Evolutionary conservation across 148 eudicot species (phyloP), one percentile per base, ranked within the genome.

Genomic region (Bassia scoparia): DNA sequence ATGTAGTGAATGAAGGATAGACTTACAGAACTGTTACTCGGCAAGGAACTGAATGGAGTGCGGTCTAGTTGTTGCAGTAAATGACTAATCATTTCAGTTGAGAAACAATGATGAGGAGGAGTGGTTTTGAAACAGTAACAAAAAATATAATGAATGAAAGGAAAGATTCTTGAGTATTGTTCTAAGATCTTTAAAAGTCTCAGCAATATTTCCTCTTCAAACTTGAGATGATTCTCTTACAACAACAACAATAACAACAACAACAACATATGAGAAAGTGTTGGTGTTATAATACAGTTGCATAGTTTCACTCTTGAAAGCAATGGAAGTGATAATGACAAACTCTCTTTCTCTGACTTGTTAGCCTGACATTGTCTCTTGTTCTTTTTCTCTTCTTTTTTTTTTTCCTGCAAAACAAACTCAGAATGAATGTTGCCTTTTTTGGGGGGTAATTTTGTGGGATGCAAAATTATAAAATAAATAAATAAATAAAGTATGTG

Each of bases 211-310:
- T 66, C 66, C 30, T 56, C 68, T 73, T 31, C 41, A 12, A 29
- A 37, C 80, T 85, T 83, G 65, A 80, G 76, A 77, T 83, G 88
- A 78, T 89, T 81, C 84, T 79, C 62, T 65, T 74, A 74, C 12
- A 8, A 41, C 46, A 74, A 66, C 71, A 64, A 20, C 56, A 15
- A n/a, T n/a, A n/a, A n/a, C n/a, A n/a, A 74, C 12, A 8, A 41
- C 46, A 74, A 66, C 71, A 64, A 20, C 56, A 15, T n/a, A n/a
- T n/a, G n/a, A n/a, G n/a, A n/a, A n/a, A n/a, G n/a, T n/a, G n/a
- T 18, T 9, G 60, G 27, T 14, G 23, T 3, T 6, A 7, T 10
- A 23, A 14, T n/a, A 55, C 29, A 23, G 46, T 41, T 8, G 1
- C 8, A 41, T 41, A 41, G 9, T 41, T n/a, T 61, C 33, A 72